Evolutionary conservation across 352 stramenopile genomes (phyloP), one percentile per base, ranked within the genome.

Genomic region (Globisporangium spinosum): DNA sequence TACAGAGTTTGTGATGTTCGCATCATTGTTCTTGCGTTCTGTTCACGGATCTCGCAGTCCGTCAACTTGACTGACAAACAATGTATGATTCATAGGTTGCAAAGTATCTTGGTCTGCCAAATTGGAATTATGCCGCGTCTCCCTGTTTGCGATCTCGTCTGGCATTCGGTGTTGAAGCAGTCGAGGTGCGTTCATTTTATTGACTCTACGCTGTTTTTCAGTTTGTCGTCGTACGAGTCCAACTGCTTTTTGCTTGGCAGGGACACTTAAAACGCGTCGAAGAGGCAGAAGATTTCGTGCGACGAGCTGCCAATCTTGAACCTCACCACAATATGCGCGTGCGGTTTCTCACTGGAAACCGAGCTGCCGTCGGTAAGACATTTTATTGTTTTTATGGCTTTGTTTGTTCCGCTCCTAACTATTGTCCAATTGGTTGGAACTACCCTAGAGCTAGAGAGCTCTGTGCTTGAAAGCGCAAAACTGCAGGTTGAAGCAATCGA

Each of bases 41-140:
- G 17, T 13, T 9, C 2, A 12, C 40, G 15, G 5, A n/a, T 22
- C 6, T 12, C 2, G 3, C 35, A 43, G 1, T 45, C 43, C 8
- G 10, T 58, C n/a, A 58, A 7, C 0, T 2, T 25, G 8, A 64
- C 57, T 49, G 12, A 6, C 5, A n/a, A 9, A 7, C 9, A 3
- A 20, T 61, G 56, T 47, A 12, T 61, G 40, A n/a, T 12, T 47
- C 1, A 3, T 62, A 82, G 77, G 80, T 88, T 20, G 92, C 95
- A 12, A 95, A 95, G 58, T 91, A 95, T 56, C 69, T 99, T 15
- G 92, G 91, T 34, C 72, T 99, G 6, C 89, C 90, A 2, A 99
- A 99, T 77, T 98, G 95, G 92, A 97, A 98, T 71, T 80, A 89
- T 25, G 97, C 97, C 0, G 97, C 97, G 20, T 98, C 95, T 5